Percentiles rank a stretch among this genome's conserved stretches.
These are phyloP conservation scores for Apostasia shenzhenica DNA, from an alignment of 106 monocot genomes.

Conservation along the genomic window DNA sequence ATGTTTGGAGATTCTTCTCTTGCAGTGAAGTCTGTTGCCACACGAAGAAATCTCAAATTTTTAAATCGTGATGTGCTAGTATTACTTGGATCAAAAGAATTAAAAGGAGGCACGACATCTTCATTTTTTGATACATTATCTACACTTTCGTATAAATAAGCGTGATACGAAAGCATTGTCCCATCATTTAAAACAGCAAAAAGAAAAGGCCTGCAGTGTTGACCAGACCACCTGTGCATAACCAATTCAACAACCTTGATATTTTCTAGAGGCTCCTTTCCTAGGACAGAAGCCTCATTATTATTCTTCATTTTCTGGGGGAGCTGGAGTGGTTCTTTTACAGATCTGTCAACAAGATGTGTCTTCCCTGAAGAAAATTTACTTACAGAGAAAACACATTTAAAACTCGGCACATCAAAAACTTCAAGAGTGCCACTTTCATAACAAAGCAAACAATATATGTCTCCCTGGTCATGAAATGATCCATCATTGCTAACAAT, in stretches of 20 bases:
- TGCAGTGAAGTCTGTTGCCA: constrained; percentile 42
- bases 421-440: constrained; percentile 80
- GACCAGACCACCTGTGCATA: constrained; percentile 91
- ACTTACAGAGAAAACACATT: constrained; percentile 63
- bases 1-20: constrained; percentile 44
- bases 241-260: constrained; percentile 70
- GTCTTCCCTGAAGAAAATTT: constrained; percentile 73
- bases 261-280: constrained; percentile 35
- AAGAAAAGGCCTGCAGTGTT: constrained; percentile 71
- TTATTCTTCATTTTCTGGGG: constrained; percentile 16
- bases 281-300: constrained; percentile 23
- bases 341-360: constrained; percentile 55
- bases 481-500: constrained; percentile 77
- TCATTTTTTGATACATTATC: constrained; percentile 41
- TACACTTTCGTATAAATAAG: constrained; percentile 62
- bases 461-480: constrained; percentile 63
- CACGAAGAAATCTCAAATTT: constrained; percentile 87
- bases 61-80: constrained; percentile 54
- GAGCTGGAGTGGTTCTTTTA: constrained; percentile 16
- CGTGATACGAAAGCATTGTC: constrained; percentile 81
- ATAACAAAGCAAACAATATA: constrained; percentile 88
- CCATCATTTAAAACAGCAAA: constrained; percentile 91
- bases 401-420: constrained; percentile 82
- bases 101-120: constrained; percentile 24
- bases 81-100: constrained; percentile 23